Base-by-base conservation (phyloP, 495 filamentous ascomycete genomes). In the Neurospora terricola region DNA sequence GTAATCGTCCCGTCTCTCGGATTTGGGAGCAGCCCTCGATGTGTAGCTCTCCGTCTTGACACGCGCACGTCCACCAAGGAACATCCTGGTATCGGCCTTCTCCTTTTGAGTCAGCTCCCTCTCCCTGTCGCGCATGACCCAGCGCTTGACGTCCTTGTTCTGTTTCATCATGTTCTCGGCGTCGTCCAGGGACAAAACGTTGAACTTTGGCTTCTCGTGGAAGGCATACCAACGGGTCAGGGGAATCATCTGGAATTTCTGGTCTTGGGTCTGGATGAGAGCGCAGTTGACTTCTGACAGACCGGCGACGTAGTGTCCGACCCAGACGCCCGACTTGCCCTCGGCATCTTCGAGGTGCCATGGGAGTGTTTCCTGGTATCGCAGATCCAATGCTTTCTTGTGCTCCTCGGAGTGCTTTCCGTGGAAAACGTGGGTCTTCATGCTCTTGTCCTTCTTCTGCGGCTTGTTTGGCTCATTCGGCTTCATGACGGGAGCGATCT, bases 291-390 rank as follows among this genome's bases (percentile, higher is more conserved):
- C 88, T 62, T 94, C 90, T 0, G 94, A 96, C 69, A 98, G 83
- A 34, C 91, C 91, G 12, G 90, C 90, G 78, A 98, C 91, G 75
- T 97, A 97, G 59, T 90, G 91, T 23, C 95, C 96, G 34, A 94
- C 91, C 94, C 94, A 99, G 2, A 91, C 91, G 75, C 96, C 79
- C 2, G 78, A 92, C 77, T 93, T 96, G 77, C 93, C 92, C 76
- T 98, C 94, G 71, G 94, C 96, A 81, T 99, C 96, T 78, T 99
- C 96, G 69, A 99, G 80, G 79, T 97, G 94, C 96, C 96, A 99
- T 11, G 96, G 96, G 48, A 97, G 82, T 9, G 93, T 92, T 78
- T 99, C 96, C 79, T 99, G 96, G 75, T 98, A 99, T 74, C 94
- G 90, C 27, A 98, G 86, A 66, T 93, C 89, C 12, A 89, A 87